Conservation (phyloP, 441 rosid genomes). For the Euphorbia schlechtendalii region DNA sequence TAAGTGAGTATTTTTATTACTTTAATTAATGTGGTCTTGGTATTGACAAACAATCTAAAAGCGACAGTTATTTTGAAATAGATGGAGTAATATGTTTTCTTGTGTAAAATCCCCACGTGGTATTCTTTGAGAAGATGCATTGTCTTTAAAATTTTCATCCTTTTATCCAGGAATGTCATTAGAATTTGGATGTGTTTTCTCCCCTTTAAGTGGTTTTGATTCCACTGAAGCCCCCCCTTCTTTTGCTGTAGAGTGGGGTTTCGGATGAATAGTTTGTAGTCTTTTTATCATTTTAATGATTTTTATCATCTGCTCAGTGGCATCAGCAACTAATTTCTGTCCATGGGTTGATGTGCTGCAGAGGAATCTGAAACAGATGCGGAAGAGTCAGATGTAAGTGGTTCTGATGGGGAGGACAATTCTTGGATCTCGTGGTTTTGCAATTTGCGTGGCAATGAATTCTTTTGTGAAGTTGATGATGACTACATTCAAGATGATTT, state of each 20-base stretch:
- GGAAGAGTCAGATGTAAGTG: conserved; percentile 76
- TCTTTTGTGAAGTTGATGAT: conserved; percentile 93
- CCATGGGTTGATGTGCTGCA: conserved; percentile 21
- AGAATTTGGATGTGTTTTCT: background rate
- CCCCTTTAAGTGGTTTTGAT: background rate
- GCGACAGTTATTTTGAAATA: no score
- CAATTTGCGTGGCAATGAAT: conserved; percentile 85
- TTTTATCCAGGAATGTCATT: background rate
- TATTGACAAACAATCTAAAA: no score
- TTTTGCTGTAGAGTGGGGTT: background rate
- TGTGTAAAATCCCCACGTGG: background rate
- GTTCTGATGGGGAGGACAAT: conserved; percentile 87
- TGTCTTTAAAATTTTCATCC: background rate
- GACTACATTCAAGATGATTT: conserved; percentile 94
- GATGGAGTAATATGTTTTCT: no score
- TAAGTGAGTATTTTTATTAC: no score
- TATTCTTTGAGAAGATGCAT: background rate
- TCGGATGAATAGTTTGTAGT: background rate
- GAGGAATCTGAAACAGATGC: conserved; percentile 73
- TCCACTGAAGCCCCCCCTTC: background rate
- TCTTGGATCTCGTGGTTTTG: conserved; percentile 99
- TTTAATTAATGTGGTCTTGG: no score
- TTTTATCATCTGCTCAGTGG: background rate
- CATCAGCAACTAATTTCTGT: conserved; percentile 6
- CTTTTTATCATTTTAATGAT: background rate